Evolutionary conservation across 2,329 filamentous ascomycete genomes (phyloP), one percentile per base, ranked within the genome.

Genomic region (Alternaria sp.): DNA sequence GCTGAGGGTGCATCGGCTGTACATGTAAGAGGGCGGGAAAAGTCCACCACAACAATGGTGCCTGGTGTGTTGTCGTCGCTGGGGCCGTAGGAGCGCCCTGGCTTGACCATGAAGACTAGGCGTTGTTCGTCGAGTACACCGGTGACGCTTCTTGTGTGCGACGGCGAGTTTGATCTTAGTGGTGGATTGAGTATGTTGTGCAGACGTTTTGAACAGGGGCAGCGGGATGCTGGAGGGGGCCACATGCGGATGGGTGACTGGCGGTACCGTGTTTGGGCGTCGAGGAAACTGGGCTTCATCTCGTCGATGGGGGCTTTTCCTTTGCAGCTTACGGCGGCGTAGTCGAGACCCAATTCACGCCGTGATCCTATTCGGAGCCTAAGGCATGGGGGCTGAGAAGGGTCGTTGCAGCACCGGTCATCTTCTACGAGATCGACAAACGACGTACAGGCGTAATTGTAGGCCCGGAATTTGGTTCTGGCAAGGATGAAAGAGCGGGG

Each of bases 351-450:
- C 24, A 74, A 75, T 7, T 74, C 63, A 14, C 72, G 76, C 39
- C 84, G 78, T 29, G 81, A 78, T 3, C 82, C 82, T 9, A 84
- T 76, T 26, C 84, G 80, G 4, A 90, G 75, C 4, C 83, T 80
- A 11, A 86, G 74, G 17, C 78, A 78, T 62, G 76, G 58, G 17
- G 55, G 57, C n/a, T 54, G 41, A 60, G 71, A 68, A 3, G 67
- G 60, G n/a, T 72, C 65, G 3, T 70, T 61, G 31, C 72, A 78
- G 55, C 75, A 78, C 2, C 72, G 48, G 3, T 81, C 75, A 60
- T 85, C 82, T 60, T 87, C 80, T 5, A 88, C 82, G 0, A 90
- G 71, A 63, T 90, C 88, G 5, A 90, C 53, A 65, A 86, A 89
- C 0, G 86, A 80, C 23, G 79, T 80, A 60, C 82, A 82, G 2